phyloP scores from a whole-genome alignment of 306 rosid species.

The Prunus campanulata region DNA sequence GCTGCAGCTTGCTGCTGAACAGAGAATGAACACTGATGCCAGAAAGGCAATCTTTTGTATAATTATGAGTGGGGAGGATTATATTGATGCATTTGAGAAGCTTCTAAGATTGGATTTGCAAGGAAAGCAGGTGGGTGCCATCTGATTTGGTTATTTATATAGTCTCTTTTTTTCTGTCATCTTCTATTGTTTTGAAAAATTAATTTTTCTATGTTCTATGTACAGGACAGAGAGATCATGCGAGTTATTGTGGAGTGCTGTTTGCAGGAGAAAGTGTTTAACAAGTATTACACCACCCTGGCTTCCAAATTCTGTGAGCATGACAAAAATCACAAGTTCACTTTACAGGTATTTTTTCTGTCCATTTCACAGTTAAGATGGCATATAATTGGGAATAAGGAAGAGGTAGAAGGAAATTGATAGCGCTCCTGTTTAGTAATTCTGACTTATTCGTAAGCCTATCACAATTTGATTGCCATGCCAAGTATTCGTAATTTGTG shows the following conservation, averaged over 20 bases:
- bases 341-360: slow-evolving; percentile 69
- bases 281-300: slow-evolving; percentile 80
- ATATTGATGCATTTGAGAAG: slow-evolving; percentile 90
- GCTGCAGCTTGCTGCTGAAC: slow-evolving; percentile 87
- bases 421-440: not conserved
- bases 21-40: slow-evolving; percentile 91
- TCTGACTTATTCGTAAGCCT: not conserved
- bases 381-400: not conserved
- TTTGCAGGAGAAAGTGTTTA: slow-evolving; percentile 86
- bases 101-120: slow-evolving; percentile 81
- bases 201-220: slow-evolving; percentile 6
- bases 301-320: slow-evolving; percentile 89
- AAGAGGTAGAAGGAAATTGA: not conserved
- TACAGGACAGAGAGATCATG: slow-evolving; percentile 85
- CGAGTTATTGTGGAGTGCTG: slow-evolving; percentile 92
- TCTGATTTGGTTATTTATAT: not conserved
- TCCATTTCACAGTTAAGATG: slow-evolving; percentile 1
- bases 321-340: slow-evolving; percentile 92
- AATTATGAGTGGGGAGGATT: slow-evolving; percentile 91
- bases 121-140: slow-evolving; percentile 73
- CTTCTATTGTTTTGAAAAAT: not conserved
- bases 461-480: not conserved
- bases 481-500: not conserved
- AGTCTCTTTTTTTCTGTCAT: not conserved
- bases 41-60: slow-evolving; percentile 92